Evolutionary conservation across 129 eudicot genomes (phyloP).

Genomic region (Escallonia herrerae): DNA sequence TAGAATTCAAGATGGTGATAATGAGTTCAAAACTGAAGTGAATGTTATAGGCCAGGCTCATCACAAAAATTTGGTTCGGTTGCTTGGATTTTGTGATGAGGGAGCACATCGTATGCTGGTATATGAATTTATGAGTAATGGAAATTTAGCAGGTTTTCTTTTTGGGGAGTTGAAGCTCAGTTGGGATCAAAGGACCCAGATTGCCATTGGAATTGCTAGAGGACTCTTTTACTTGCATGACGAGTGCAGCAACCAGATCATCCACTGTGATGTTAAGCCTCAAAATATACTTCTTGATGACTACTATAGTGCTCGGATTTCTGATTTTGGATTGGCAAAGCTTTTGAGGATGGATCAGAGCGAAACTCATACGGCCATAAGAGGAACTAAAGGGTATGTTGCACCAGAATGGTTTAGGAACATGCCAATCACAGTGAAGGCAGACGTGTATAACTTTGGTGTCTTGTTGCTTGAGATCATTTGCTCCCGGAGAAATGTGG

Average conservation of each 20-base stretch:
- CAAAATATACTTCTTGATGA: slow-evolving; percentile 21
- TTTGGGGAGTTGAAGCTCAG: slow-evolving; percentile 23
- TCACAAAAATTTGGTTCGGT: slow-evolving; percentile 30
- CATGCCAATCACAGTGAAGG: slow-evolving; percentile 12
- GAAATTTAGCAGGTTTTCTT: slow-evolving; percentile 29
- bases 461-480: slow-evolving; percentile 28
- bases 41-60: slow-evolving; percentile 26
- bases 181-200: slow-evolving; percentile 20
- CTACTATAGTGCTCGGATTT: slow-evolving; percentile 28
- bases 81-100: slow-evolving; percentile 32
- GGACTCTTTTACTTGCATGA: slow-evolving; percentile 47
- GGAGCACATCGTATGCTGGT: slow-evolving; percentile 22
- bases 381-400: slow-evolving; percentile 52
- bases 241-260: slow-evolving; percentile 40
- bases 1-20: slow-evolving; percentile 26
- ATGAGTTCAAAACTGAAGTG: slow-evolving; percentile 41
- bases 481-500: slow-evolving; percentile 11
- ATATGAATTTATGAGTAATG: slow-evolving; percentile 36
- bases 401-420: slow-evolving; percentile 45
- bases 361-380: slow-evolving; percentile 23
- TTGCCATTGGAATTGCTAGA: slow-evolving; percentile 24
- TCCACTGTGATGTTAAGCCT: slow-evolving; percentile 52
- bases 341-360: slow-evolving; percentile 35
- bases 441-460: slow-evolving; percentile 36
- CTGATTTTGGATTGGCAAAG: slow-evolving; percentile 53